Percentiles rank a stretch among this genome's conserved stretches.
Conservation (phyloP, 805 yeast species). For the Myxozyma sirexii region DNA sequence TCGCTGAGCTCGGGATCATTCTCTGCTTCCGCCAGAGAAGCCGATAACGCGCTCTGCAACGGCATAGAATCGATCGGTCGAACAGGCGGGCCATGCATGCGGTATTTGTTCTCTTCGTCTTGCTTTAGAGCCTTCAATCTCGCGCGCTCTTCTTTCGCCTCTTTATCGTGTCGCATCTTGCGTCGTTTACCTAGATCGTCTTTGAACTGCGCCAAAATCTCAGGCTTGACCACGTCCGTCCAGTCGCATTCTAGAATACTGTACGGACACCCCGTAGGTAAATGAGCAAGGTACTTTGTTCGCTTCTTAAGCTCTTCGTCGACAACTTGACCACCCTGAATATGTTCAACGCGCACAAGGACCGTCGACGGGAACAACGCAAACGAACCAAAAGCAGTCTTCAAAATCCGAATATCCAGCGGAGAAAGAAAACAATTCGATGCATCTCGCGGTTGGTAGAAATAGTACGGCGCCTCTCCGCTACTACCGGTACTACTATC, state of each 20-base stretch:
- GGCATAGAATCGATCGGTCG: not conserved
- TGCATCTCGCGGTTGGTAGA: conserved; percentile 76
- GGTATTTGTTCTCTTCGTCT: conserved; percentile 49
- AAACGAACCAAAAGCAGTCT: conserved; percentile 62
- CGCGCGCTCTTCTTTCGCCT: conserved; percentile 63
- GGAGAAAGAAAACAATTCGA: conserved; percentile 71
- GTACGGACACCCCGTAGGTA: conserved; percentile 82
- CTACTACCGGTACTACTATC: not conserved
- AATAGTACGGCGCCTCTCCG: conserved; percentile 55
- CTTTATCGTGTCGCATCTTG: conserved; percentile 53
- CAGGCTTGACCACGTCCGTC: conserved; percentile 52
- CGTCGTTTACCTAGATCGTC: conserved; percentile 62
- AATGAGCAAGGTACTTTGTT: conserved; percentile 73
- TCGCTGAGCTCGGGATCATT: conserved; percentile 11
- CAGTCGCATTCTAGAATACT: conserved; percentile 88
- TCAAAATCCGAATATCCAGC: conserved; percentile 75
- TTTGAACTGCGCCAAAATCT: conserved; percentile 52
- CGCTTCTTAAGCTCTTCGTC: conserved; percentile 62
- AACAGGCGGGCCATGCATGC: conserved; percentile 2
- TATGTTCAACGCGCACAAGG: conserved; percentile 65
- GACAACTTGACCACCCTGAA: conserved; percentile 64
- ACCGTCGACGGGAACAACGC: conserved; percentile 68
- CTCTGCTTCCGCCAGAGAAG: conserved; percentile 3
- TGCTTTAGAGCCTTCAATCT: conserved; percentile 57
- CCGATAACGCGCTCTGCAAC: not conserved